Conservation (phyloP, 352 stramenopile genomes). For the Phytophthora multivora region DNA sequence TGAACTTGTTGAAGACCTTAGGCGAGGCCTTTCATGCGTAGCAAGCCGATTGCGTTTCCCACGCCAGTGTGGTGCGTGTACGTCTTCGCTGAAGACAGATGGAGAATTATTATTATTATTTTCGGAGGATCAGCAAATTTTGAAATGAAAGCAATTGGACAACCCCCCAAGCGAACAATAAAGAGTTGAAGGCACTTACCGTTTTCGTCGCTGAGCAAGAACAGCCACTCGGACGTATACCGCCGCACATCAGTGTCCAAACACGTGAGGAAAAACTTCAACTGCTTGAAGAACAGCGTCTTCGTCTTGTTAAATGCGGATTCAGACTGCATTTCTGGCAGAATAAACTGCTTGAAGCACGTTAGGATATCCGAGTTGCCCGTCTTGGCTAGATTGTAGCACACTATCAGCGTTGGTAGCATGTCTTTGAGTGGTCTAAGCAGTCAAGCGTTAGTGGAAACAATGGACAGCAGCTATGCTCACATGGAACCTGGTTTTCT, state of each 20-base stretch:
- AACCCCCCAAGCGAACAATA: constrained; percentile 11
- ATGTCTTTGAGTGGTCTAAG: constrained; percentile 48
- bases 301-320: constrained; percentile 7
- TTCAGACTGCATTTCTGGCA: constrained; percentile 20
- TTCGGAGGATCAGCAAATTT: constrained; percentile 31
- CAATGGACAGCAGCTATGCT: background rate
- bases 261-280: constrained; percentile 76
- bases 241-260: constrained; percentile 72
- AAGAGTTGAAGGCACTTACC: constrained; percentile 42
- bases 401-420: constrained; percentile 66
- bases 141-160: constrained; percentile 27
- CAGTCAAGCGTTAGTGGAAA: background rate
- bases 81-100: constrained; percentile 53
- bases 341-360: constrained; percentile 52
- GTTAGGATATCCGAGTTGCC: constrained; percentile 21
- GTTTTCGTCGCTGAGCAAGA: constrained; percentile 74
- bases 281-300: constrained; percentile 59
- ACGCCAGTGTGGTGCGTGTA: constrained; percentile 75
- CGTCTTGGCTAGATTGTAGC: constrained; percentile 59
- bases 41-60: constrained; percentile 76
- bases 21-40: constrained; percentile 66
- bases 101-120: constrained; percentile 36
- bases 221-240: constrained; percentile 75
- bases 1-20: constrained; percentile 21
- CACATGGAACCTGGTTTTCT: constrained; percentile 54